Base-by-base conservation (phyloP, 306 rosid species). In the Argentina anserina region DNA sequence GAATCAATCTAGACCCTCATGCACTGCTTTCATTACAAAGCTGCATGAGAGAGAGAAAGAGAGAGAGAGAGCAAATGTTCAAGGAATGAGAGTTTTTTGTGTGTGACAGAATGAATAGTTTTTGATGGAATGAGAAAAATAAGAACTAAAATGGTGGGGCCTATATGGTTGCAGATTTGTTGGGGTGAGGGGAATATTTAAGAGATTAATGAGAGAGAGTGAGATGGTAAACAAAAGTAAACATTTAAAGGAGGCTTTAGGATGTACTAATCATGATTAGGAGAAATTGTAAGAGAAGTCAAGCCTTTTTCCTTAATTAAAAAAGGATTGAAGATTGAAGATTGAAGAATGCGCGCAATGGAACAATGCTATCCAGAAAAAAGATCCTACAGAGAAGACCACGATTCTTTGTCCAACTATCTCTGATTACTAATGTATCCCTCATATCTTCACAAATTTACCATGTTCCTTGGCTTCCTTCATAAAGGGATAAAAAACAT, bases 11-110 rank as follows among this genome's bases (percentile, higher is more conserved):
- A 84, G 82, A 60, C 73, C 77, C 69, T 55, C 84, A 78, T 81
- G 85, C 82, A 76, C 81, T 75, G 81, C 76, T 75, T 79, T 78
- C 84, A 78, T 58, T 53, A 74, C 83, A 81, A 74, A 81, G 84
- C 85, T 74, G 83, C 88, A 81, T 75, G 88, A 84, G 85, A 67
- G 86, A 82, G 74, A 71, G 82, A 77, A 67, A 81, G 75, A 71
- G 81, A 72, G 69, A 82, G 72, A 40, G 70, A 67, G 77, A 67
- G 81, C 39, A 79, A 76, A 78, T 49, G 62, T 12, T 61, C 79
- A 55, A 72, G 65, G 71, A 21, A 59, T 77, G 34, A 79, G n/a
- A 86, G 64, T 80, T 78, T n/a, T n/a, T n/a, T n/a, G n/a, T n/a
- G n/a, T n/a, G n/a, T n/a, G n/a, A n/a, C n/a, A n/a, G n/a, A n/a